phyloP scores from a whole-genome alignment of 192 early-diverging fungal genomes.

The Entomortierella beljakovae region DNA sequence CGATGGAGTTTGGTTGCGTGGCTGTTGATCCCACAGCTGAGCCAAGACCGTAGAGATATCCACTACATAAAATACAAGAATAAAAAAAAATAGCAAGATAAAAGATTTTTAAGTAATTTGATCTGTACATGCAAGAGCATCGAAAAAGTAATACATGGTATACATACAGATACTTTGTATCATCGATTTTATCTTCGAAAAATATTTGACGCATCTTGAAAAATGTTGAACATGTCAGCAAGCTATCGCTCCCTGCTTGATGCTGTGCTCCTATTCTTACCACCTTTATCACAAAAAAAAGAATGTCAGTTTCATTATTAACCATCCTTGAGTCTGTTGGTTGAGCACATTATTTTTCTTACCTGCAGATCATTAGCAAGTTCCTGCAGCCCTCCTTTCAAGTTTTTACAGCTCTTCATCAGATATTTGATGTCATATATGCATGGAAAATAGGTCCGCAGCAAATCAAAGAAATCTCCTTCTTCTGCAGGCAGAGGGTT shows the following conservation, averaged over 20 bases:
- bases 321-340: too few species aligned
- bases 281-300: conserved; percentile 60
- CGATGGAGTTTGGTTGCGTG: conserved; percentile 49
- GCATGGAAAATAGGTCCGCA: conserved; percentile 96
- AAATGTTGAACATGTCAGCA: conserved; percentile 97
- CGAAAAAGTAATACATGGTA: too few species aligned
- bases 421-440: conserved; percentile 99
- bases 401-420: conserved; percentile 96
- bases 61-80: conserved; percentile 35
- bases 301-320: neutral
- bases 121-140: too few species aligned
- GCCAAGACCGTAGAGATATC: conserved; percentile 64
- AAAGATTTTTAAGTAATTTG: too few species aligned
- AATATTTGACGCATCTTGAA: conserved; percentile 98
- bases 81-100: neutral
- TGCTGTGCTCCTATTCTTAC: conserved; percentile 96
- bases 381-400: conserved; percentile 98
- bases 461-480: conserved; percentile 91
- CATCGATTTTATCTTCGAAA: conserved; percentile 97
- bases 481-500: conserved; percentile 92
- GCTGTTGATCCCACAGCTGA: conserved; percentile 53
- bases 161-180: conserved; percentile 86
- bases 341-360: too few species aligned
- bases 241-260: conserved; percentile 97
- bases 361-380: conserved; percentile 97